Evolutionary conservation across 306 rosid genomes (phyloP).

Genomic region (Rosa persica): DNA sequence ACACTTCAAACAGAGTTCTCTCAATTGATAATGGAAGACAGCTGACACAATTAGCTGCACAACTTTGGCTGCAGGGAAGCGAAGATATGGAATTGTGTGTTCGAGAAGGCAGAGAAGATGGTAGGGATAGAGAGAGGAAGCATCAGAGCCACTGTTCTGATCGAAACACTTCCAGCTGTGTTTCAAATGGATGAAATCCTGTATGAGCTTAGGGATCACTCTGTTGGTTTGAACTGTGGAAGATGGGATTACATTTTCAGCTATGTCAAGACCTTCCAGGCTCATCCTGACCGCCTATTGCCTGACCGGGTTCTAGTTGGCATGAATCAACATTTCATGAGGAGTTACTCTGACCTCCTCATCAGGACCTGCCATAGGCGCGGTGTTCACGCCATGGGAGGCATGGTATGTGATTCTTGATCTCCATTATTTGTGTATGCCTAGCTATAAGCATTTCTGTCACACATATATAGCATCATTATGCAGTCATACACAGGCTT

Average conservation of each 20-base stretch:
- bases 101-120: slow-evolving; percentile 78
- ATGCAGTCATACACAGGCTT: not conserved
- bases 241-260: slow-evolving; percentile 98
- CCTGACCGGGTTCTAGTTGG: slow-evolving; percentile 86
- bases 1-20: not conserved
- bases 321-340: slow-evolving; percentile 92
- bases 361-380: slow-evolving; percentile 86
- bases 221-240: slow-evolving; percentile 86
- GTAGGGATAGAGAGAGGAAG: slow-evolving; percentile 79
- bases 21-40: not conserved
- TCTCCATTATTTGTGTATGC: not conserved
- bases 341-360: slow-evolving; percentile 82
- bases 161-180: slow-evolving; percentile 89
- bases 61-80: slow-evolving; percentile 66
- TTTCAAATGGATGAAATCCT: slow-evolving; percentile 94
- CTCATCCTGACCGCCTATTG: slow-evolving; percentile 72
- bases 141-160: slow-evolving; percentile 85
- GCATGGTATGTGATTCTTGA: slow-evolving; percentile 56
- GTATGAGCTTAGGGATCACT: slow-evolving; percentile 84
- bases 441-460: slow-evolving; percentile 2
- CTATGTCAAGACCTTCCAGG: slow-evolving; percentile 89
- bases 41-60: not conserved
- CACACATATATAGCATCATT: not conserved
- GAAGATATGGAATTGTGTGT: slow-evolving; percentile 80
- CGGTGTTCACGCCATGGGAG: slow-evolving; percentile 91